Evolutionary conservation across 495 filamentous ascomycete species (phyloP).

Genomic region (Margaritispora aquatica): DNA sequence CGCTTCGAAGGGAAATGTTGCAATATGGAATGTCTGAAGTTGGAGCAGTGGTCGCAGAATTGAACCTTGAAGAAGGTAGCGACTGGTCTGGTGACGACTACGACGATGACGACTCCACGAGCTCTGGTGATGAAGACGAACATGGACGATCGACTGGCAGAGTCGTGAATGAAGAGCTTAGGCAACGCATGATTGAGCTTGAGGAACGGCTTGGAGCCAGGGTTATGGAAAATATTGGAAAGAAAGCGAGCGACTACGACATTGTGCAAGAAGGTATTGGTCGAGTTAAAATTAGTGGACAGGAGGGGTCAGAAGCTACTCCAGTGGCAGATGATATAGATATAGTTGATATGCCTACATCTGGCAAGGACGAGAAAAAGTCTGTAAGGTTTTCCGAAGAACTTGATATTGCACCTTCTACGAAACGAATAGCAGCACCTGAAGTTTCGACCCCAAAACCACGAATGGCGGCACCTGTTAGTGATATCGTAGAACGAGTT

Average conservation of each 20-base stretch:
- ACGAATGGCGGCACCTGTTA: conserved; percentile 32
- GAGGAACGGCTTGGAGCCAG: conserved; percentile 60
- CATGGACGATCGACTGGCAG: conserved; percentile 60
- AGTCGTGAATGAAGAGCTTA: conserved; percentile 65
- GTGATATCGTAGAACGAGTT: conserved; percentile 43
- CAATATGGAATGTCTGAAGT: conserved; percentile 79
- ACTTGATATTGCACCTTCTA: conserved; percentile 60
- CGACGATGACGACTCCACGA: conserved; percentile 46
- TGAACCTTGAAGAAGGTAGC: conserved; percentile 71
- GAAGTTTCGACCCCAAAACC: not conserved
- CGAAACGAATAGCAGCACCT: conserved; percentile 10
- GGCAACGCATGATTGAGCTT: conserved; percentile 75
- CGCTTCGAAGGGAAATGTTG: conserved; percentile 86
- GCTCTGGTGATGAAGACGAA: conserved; percentile 53
- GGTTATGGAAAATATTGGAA: conserved; percentile 46
- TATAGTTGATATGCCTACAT: not conserved
- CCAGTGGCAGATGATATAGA: not conserved
- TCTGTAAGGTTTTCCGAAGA: conserved; percentile 68
- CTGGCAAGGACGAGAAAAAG: conserved; percentile 46
- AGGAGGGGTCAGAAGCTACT: not conserved
- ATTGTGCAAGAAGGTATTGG: conserved; percentile 30
- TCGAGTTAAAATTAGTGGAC: conserved; percentile 28
- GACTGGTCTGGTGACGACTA: conserved; percentile 46
- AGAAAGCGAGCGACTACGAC: conserved; percentile 31
- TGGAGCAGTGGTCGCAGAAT: conserved; percentile 85